Percentiles rank a stretch among this genome's conserved stretches.
phyloP scores from a whole-genome alignment of 306 rosid species.

The Sicyos baderoa region DNA sequence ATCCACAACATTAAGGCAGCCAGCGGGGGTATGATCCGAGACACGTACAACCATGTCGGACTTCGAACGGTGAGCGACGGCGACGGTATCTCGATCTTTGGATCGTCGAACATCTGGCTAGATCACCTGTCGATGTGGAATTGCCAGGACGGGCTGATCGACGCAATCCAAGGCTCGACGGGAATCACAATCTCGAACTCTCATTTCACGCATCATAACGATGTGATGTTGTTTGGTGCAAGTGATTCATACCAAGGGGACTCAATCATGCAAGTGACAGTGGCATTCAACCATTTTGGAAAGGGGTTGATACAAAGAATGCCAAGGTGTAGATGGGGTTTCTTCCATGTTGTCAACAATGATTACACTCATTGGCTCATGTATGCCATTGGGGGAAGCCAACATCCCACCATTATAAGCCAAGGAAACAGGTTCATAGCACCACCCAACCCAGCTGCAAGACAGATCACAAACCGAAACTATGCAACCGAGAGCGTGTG shows the following conservation, averaged over 20 bases:
- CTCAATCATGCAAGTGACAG: constrained; percentile 47
- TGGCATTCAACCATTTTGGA: constrained; percentile 67
- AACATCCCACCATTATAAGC: constrained; percentile 59
- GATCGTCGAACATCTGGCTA: constrained; percentile 63
- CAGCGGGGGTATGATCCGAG: constrained; percentile 59
- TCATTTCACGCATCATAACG: constrained; percentile 59
- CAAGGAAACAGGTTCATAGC: constrained; percentile 81
- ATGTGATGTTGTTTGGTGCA: constrained; percentile 62
- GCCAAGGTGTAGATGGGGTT: constrained; percentile 63
- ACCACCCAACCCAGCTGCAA: constrained; percentile 40
- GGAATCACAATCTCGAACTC: constrained; percentile 71
- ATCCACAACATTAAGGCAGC: constrained; percentile 22
- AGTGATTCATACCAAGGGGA: constrained; percentile 35
- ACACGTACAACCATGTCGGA: constrained; percentile 43
- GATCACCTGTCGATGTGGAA: constrained; percentile 67
- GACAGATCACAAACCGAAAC: constrained; percentile 38
- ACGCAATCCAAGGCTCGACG: constrained; percentile 57
- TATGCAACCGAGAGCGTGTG: constrained; percentile 23
- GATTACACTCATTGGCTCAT: constrained; percentile 78
- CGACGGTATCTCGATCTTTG: constrained; percentile 61
- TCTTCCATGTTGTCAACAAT: constrained; percentile 66
- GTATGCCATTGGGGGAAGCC: constrained; percentile 87
- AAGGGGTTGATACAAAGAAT: constrained; percentile 59
- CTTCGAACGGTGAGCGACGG: constrained; percentile 50
- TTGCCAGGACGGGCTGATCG: constrained; percentile 61